Percentiles rank a stretch among this genome's conserved stretches.
These are phyloP conservation scores for Fagus sylvatica DNA, from an alignment of 306 rosid species.

Conservation along the genomic window DNA sequence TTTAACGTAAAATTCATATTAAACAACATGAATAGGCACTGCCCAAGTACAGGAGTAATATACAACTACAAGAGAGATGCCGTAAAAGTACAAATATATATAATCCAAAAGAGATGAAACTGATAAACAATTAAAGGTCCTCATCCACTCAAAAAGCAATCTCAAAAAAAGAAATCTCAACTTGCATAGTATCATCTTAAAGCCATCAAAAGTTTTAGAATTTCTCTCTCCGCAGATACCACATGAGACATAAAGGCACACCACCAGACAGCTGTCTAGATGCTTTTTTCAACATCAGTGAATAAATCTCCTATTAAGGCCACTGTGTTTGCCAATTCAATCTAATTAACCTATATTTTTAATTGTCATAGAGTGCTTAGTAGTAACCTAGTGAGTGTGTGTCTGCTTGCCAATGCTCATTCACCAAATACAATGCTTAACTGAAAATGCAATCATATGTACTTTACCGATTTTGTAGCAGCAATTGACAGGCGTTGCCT, in stretches of 20 bases:
- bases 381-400: constrained; percentile 3
- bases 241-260: not conserved
- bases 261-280: not conserved
- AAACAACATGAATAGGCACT: not conserved
- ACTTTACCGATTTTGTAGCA: constrained; percentile 42
- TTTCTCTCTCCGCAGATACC: not conserved
- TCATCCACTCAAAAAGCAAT: not conserved
- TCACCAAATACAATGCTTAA: constrained; percentile 6
- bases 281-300: not conserved
- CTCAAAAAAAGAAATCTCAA: not conserved
- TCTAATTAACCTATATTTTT: not conserved
- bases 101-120: not conserved
- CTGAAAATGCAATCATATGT: constrained; percentile 10
- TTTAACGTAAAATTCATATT: not conserved
- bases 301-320: not conserved
- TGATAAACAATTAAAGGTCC: not conserved
- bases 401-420: not conserved
- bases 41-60: not conserved
- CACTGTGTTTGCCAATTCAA: not conserved
- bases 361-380: not conserved
- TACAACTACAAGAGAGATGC: not conserved
- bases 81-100: not conserved
- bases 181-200: not conserved
- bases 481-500: constrained; percentile 47
- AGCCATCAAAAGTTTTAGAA: not conserved